phyloP scores from a whole-genome alignment of 192 early-diverging fungal genomes.

The Coemansia umbellata region DNA sequence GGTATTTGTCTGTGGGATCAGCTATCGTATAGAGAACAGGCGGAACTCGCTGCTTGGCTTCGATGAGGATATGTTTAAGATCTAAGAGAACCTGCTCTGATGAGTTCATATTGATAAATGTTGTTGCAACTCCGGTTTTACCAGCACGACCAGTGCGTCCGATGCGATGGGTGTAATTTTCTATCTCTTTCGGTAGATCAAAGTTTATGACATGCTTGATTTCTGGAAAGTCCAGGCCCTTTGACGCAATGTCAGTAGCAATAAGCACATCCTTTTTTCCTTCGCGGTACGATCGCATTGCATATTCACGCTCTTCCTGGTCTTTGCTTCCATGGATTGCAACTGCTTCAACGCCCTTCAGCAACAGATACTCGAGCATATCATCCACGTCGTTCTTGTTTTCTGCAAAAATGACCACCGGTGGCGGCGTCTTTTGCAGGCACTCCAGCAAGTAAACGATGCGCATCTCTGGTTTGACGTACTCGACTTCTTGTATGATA shows the following conservation, averaged over 20 bases:
- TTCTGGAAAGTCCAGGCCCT: slow-evolving; percentile 92
- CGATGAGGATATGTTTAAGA: slow-evolving; percentile 85
- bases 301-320: slow-evolving; percentile 97
- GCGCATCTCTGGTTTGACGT: slow-evolving; percentile 93
- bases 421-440: slow-evolving; percentile 94
- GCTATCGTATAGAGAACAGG: slow-evolving; percentile 78
- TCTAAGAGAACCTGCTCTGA: slow-evolving; percentile 93
- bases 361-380: slow-evolving; percentile 92
- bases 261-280: slow-evolving; percentile 94
- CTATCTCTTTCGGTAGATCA: slow-evolving; percentile 99
- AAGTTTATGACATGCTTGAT: slow-evolving; percentile 99
- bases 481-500: slow-evolving; percentile 97
- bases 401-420: slow-evolving; percentile 94
- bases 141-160: slow-evolving; percentile 96
- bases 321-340: slow-evolving; percentile 96
- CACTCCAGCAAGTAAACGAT: slow-evolving; percentile 93
- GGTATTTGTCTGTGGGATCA: slow-evolving; percentile 86
- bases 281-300: slow-evolving; percentile 84
- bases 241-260: slow-evolving; percentile 94
- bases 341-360: slow-evolving; percentile 92
- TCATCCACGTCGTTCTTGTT: slow-evolving; percentile 99
- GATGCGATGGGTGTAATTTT: slow-evolving; percentile 97
- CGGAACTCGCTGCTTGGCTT: slow-evolving; percentile 92
- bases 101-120: slow-evolving; percentile 91
- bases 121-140: slow-evolving; percentile 94